phyloP scores from a whole-genome alignment of 495 filamentous ascomycete genomes.

The Tuber aestivum region DNA sequence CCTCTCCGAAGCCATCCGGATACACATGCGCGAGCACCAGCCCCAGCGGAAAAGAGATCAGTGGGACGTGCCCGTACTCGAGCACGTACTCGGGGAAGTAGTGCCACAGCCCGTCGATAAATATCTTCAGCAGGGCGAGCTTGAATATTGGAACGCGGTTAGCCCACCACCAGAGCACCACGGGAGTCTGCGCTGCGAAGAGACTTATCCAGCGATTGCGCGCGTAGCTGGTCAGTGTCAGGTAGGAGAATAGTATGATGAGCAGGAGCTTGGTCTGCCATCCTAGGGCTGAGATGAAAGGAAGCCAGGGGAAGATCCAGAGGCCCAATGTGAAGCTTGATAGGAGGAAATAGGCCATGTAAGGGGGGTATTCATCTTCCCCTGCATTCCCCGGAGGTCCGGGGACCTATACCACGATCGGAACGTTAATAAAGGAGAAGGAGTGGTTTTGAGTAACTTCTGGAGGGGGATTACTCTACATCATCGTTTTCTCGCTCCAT shows the following conservation, averaged over 20 bases:
- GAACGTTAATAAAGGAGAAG: background rate
- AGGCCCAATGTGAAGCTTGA: background rate
- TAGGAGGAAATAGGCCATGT: background rate
- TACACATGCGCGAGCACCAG: background rate
- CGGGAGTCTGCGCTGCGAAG: background rate
- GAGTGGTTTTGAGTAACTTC: background rate
- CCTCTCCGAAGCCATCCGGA: background rate
- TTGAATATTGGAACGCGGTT: background rate
- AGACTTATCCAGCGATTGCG: background rate
- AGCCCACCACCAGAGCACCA: slow-evolving; percentile 4
- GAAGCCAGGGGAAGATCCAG: background rate
- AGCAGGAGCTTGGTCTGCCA: background rate
- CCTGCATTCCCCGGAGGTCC: background rate
- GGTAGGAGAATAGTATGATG: background rate
- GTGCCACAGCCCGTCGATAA: background rate
- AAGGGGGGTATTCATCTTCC: background rate
- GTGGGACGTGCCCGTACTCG: background rate
- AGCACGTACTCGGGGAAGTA: background rate
- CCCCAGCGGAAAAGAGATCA: background rate
- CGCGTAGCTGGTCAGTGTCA: background rate
- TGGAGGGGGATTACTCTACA: background rate
- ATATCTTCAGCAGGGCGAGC: background rate
- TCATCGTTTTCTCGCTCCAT: background rate
- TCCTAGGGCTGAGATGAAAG: slow-evolving; percentile 4
- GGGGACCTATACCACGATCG: background rate